phyloP scores from a whole-genome alignment of 2,329 filamentous ascomycete species.

The Colletotrichum coccodes region DNA sequence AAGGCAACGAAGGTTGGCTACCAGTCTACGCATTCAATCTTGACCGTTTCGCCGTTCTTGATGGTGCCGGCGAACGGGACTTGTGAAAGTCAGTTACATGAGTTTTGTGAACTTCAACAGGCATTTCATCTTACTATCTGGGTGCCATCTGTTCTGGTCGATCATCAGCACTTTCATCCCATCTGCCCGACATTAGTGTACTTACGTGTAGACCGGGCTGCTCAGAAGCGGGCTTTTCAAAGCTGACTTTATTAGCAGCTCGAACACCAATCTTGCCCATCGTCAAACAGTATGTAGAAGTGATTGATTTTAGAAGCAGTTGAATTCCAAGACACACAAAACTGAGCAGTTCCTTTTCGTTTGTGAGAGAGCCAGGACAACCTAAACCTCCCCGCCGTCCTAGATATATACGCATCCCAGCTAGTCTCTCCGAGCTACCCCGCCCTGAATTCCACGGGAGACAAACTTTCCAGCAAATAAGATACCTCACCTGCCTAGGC shows the following conservation, averaged over 20 bases:
- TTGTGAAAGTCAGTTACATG: slow-evolving; percentile 45
- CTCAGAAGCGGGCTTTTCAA: slow-evolving; percentile 76
- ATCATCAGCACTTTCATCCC: neutral
- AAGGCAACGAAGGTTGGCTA: slow-evolving; percentile 38
- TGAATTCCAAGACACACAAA: neutral
- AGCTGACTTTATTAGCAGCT: slow-evolving; percentile 77
- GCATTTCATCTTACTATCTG: slow-evolving; percentile 71
- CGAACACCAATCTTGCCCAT: slow-evolving; percentile 72
- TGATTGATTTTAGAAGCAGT: too few relatives aligned
- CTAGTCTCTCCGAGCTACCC: slow-evolving; percentile 18
- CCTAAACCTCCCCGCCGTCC: neutral
- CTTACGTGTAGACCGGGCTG: slow-evolving; percentile 78
- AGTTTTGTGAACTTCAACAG: neutral
- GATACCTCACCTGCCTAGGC: neutral
- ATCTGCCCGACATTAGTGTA: slow-evolving; percentile 10
- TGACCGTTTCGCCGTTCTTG: slow-evolving; percentile 86
- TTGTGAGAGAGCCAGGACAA: neutral
- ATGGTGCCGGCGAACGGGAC: slow-evolving; percentile 80
- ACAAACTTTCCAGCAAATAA: slow-evolving; percentile 1
- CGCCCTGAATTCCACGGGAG: slow-evolving; percentile 22
- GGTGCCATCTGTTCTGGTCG: slow-evolving; percentile 87
- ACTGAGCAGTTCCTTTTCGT: neutral
- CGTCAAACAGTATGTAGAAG: slow-evolving; percentile 8
- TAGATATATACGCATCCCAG: slow-evolving; percentile 18
- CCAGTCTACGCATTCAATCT: slow-evolving; percentile 94